Base-by-base conservation (phyloP, 768 basidiomycete species). In the Panellus pusillus region DNA sequence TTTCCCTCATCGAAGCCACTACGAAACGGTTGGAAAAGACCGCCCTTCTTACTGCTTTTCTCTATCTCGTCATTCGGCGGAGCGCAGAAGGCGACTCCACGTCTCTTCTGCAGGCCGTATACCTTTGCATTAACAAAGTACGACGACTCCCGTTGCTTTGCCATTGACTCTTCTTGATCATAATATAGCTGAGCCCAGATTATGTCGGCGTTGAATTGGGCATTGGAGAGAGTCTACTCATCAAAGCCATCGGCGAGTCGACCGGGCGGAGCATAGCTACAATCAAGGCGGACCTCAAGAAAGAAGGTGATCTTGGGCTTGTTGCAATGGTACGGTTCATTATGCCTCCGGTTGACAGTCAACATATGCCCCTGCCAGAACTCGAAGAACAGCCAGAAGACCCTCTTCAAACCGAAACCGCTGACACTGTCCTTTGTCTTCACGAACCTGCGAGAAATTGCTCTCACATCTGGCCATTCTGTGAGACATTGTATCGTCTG, bases 51-150 rank as follows among this genome's bases (percentile, higher is more conserved):
- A 98, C 94, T 0, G 78, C 88, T 0, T 94, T 98, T 68, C 75
- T 99, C 39, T 72, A 94, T 6, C 84, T 96, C 11, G 92, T 98
- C 28, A 94, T 98, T 50, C 87, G 87, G 66, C 77, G 93, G 44
- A 90, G 93, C 57, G 86, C 84, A 14, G 77, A 84, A 48, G 86
- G 80, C 35, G 90, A 93, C 55, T 76, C 77, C 5, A 78, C 84
- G 19, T 85, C 89, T 7, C 79, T 99, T 29, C 79, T 98, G 6
- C 91, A 94, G 64, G 83, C 86, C 1, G 88, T 99, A 2, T 99
- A 99, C 65, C 79, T 99, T 1, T 98, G 97, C 67, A 98, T 98
- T 66, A 99, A 99, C 66, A 78, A 94, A 55, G 94, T 98, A 67
- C 48, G 84, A 70, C 13, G 35, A 39, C 19, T 14, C 45, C 12